phyloP scores from a whole-genome alignment of 1,284 basidiomycete species.

The Trichosporon faecale region DNA sequence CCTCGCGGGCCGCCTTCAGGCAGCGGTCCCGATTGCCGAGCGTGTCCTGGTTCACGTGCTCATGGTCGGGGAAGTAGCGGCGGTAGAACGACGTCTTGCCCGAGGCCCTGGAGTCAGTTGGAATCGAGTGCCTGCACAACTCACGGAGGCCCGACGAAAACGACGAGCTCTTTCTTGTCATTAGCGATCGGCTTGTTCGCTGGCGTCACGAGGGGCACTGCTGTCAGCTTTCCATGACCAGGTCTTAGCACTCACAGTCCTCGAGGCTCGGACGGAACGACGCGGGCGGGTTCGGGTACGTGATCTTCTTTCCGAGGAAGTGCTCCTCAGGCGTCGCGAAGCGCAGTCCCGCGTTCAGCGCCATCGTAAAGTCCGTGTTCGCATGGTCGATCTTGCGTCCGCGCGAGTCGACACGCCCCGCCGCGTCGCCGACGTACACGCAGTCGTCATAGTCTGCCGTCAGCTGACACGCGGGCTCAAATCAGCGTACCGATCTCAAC shows the following conservation, averaged over 20 bases:
- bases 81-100: slow-evolving; percentile 83
- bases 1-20: slow-evolving; percentile 62
- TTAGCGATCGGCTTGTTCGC: slow-evolving; percentile 63
- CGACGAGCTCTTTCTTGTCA: slow-evolving; percentile 59
- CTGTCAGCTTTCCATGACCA: slow-evolving; percentile 2
- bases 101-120: slow-evolving; percentile 54
- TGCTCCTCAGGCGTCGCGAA: slow-evolving; percentile 71
- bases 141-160: slow-evolving; percentile 80
- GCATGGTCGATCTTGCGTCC: slow-evolving; percentile 60
- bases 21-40: slow-evolving; percentile 70
- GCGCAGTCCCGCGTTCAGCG: slow-evolving; percentile 66
- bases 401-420: slow-evolving; percentile 39
- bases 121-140: slow-evolving; percentile 10
- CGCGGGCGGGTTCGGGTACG: slow-evolving; percentile 39
- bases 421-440: slow-evolving; percentile 87
- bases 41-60: slow-evolving; percentile 82
- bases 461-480: neutral
- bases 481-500: slow-evolving; percentile 62
- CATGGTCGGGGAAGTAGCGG: slow-evolving; percentile 69
- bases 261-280: slow-evolving; percentile 39
- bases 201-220: slow-evolving; percentile 62
- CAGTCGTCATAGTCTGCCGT: slow-evolving; percentile 62
- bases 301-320: slow-evolving; percentile 62
- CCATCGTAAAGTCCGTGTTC: slow-evolving; percentile 80
- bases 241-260: slow-evolving; percentile 7